Percentiles rank a stretch among this genome's conserved stretches.
Evolutionary conservation across 305 asterid genomes (phyloP).

Genomic region (Fraxinus floribunda): DNA sequence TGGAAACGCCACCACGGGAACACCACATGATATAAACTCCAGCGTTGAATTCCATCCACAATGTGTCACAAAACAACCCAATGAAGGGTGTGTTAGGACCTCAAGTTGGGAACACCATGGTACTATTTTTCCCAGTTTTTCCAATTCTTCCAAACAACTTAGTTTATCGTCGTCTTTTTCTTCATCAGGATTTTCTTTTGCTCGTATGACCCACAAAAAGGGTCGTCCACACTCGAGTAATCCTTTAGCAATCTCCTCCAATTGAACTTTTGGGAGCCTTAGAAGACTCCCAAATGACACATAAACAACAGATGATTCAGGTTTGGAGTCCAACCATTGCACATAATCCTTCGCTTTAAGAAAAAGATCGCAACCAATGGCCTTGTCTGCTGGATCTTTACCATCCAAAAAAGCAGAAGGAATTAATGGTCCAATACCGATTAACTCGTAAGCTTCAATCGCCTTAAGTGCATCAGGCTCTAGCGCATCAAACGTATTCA

Average conservation of each 20-base stretch:
- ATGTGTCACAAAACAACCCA: not conserved
- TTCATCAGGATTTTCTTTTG: not conserved
- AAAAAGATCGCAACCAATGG: conserved; percentile 20
- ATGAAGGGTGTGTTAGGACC: not conserved
- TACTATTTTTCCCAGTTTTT: not conserved
- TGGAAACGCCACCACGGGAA: conserved; percentile 26
- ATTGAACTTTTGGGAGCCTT: conserved; percentile 14
- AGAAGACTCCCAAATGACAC: conserved; percentile 30
- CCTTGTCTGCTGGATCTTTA: not conserved
- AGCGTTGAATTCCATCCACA: not conserved
- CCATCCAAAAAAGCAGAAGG: not conserved
- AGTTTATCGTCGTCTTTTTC: not conserved
- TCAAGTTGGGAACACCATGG: not conserved
- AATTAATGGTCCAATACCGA: not conserved
- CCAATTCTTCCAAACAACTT: not conserved
- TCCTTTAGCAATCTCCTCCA: conserved; percentile 26
- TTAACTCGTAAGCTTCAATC: conserved; percentile 4
- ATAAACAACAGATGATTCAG: not conserved
- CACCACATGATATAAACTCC: conserved; percentile 9
- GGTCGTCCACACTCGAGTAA: conserved; percentile 18
- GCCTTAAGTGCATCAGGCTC: conserved; percentile 17
- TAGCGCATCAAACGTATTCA: not conserved
- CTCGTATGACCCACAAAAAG: not conserved
- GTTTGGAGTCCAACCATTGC: conserved; percentile 19
- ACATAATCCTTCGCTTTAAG: conserved; percentile 18